Conservation (phyloP, 805 yeast genomes). For the Yarrowia sp. region DNA sequence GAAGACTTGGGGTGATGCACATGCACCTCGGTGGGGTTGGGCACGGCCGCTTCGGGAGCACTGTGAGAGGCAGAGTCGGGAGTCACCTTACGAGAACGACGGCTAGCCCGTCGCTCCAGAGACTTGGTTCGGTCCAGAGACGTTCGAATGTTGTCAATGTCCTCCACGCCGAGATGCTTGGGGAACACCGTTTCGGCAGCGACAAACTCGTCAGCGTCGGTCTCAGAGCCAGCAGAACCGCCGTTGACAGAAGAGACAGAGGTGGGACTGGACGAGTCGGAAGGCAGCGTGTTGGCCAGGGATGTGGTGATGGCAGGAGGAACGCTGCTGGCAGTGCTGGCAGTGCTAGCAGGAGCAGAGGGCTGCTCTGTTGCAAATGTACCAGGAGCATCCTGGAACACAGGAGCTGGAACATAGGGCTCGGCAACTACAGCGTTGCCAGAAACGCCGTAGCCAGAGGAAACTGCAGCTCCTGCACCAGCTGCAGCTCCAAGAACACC, state of each 20-base stretch:
- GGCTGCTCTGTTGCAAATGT: neutral
- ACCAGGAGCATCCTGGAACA: neutral
- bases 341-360: neutral
- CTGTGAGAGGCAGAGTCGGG: neutral
- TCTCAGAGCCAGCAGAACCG: constrained; percentile 3
- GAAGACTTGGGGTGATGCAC: constrained; percentile 27
- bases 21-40: constrained; percentile 36
- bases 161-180: constrained; percentile 34
- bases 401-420: neutral
- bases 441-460: neutral
- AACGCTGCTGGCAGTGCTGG: neutral
- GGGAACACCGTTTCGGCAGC: constrained; percentile 39
- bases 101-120: constrained; percentile 38
- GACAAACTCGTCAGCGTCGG: constrained; percentile 28
- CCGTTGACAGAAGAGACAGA: neutral
- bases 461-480: neutral
- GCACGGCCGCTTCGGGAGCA: constrained; percentile 28
- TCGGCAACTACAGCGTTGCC: neutral
- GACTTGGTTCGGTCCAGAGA: constrained; percentile 39
- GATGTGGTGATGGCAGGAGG: neutral
- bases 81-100: constrained; percentile 27
- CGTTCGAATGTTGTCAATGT: constrained; percentile 38
- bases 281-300: neutral
- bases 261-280: neutral
- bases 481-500: neutral